Percentiles rank a stretch among this genome's conserved stretches.
Evolutionary conservation across 805 yeast genomes (phyloP).

Genomic region (Barnettozyma pratensis): DNA sequence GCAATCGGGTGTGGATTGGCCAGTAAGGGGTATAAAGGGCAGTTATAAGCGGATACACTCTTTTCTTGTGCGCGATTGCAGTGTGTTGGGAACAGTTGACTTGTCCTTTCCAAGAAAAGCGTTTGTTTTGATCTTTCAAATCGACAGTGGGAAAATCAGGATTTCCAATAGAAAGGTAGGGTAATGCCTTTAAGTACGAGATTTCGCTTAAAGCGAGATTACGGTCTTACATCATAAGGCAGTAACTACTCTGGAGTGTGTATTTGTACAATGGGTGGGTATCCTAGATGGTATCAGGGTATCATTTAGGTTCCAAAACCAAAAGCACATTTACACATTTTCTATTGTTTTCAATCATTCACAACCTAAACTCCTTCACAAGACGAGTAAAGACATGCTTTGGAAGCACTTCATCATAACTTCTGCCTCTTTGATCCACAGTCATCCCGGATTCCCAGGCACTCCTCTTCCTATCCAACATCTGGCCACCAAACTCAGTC

Average conservation of each 20-base stretch:
- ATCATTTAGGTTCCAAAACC: too few species aligned
- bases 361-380: slow-evolving; percentile 15
- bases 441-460: slow-evolving; percentile 54
- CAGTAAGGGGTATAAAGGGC: too few species aligned
- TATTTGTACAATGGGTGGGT: neutral
- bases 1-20: too few species aligned
- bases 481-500: slow-evolving; percentile 49
- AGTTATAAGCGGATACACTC: neutral
- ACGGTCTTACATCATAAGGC: neutral
- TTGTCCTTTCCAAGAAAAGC: neutral
- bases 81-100: neutral
- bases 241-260: neutral
- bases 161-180: too few species aligned
- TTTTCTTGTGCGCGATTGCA: neutral
- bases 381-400: slow-evolving; percentile 18
- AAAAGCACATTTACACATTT: too few species aligned
- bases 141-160: too few species aligned
- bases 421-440: slow-evolving; percentile 24
- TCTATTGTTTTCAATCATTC: neutral
- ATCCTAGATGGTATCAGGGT: neutral
- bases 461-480: slow-evolving; percentile 42
- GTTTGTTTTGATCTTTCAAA: neutral
- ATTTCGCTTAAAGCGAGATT: neutral
- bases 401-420: slow-evolving; percentile 32
- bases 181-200: too few species aligned